Base-by-base conservation (phyloP, 1,284 basidiomycete species). In the Clitocybe nebularis region DNA sequence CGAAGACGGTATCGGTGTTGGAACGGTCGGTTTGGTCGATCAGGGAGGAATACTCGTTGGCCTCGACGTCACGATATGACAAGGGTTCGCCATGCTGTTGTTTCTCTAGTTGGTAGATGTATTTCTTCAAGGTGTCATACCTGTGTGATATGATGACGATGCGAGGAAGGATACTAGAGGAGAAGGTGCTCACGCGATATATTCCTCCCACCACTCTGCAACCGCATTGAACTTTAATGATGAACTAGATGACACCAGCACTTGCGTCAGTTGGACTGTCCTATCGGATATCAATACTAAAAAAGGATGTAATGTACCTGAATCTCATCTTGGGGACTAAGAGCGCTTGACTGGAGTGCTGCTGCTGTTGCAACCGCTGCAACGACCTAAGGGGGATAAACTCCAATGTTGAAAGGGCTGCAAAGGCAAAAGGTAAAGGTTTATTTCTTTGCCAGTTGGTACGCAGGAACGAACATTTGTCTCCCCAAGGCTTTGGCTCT, bases 81-180 rank as follows among this genome's bases (percentile, higher is more conserved):
- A 21, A 48, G 33, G 48, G 47, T 17, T 51, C 66, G 10, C 66
- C 69, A 44, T 73, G 73, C 52, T 80, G 76, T 50, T 77, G 77
- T 61, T 81, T 87, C 67, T 93, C 90, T 41, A 91, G 71, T 53
- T 89, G 81, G 66, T 92, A 89, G 43, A 91, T 81, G 53, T 79
- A 79, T 59, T 91, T 92, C 69, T 95, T 96, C 54, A 96, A 72
- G 0, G 81, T 71, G 56, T 91, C 90, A 58, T 94, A 94, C 34
- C 90, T 67, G 42, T n/a, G 13, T 28, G 23, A 20, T 22, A 25
- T 29, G 19, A 23, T 39, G 29, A 37, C 33, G 44, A 29, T 52
- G 24, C 9, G 6, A 36, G 23, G 7, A 21, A 39, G 14, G 28
- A 24, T 22, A 33, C 21, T 24, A 10, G 33, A 26, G 13, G 32